These are phyloP conservation scores for Globisporangium lucens DNA, from an alignment of 352 stramenopile species.

Conservation along the genomic window DNA sequence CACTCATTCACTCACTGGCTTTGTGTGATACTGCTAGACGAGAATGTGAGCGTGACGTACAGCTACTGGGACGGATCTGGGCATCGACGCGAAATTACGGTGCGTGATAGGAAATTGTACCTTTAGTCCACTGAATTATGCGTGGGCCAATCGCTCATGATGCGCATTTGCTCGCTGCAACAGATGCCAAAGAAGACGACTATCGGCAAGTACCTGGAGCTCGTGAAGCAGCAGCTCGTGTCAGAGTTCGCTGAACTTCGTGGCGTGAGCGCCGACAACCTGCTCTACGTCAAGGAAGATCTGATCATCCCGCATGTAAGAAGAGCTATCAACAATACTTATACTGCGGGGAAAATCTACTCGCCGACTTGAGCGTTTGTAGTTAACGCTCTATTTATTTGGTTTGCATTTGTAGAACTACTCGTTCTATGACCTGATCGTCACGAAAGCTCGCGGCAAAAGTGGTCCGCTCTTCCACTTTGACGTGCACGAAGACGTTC, in stretches of 20 bases:
- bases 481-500: constrained; percentile 93
- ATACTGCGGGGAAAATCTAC: too few relatives aligned
- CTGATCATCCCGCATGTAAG: constrained; percentile 95
- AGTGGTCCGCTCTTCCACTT: constrained; percentile 98
- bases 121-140: not conserved
- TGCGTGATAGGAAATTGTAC: constrained; percentile 23
- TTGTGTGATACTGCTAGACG: constrained; percentile 35
- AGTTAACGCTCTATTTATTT: too few relatives aligned
- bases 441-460: constrained; percentile 96
- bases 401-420: constrained; percentile 65
- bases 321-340: not conserved
- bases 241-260: constrained; percentile 93
- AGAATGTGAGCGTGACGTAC: constrained; percentile 95
- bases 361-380: too few relatives aligned
- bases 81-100: constrained; percentile 90
- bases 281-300: constrained; percentile 99
- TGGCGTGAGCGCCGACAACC: constrained; percentile 88
- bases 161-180: not conserved
- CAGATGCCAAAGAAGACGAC: constrained; percentile 91
- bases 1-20: not conserved
- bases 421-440: constrained; percentile 99
- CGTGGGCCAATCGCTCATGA: not conserved
- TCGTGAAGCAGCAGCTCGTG: constrained; percentile 87
- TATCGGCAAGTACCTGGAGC: constrained; percentile 86
- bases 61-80: constrained; percentile 98